phyloP scores from a whole-genome alignment of 2,329 filamentous ascomycete genomes.

The Trichoderma endophyticum region DNA sequence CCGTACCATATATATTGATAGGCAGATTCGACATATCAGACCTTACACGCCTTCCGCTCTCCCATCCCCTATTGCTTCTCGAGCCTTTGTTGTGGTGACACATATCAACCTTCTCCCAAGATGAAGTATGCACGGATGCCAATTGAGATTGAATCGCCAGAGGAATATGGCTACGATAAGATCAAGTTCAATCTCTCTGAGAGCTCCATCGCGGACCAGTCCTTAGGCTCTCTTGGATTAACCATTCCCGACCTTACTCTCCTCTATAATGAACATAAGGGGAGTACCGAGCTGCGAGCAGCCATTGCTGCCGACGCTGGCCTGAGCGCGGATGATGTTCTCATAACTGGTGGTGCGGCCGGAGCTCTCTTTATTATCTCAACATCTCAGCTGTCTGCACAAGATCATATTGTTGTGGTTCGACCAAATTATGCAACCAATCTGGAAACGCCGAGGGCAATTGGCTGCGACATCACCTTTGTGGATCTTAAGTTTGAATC shows the following conservation, averaged over 20 bases:
- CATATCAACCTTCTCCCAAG: neutral
- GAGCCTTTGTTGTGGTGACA: neutral
- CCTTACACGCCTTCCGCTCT: neutral
- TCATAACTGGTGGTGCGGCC: neutral
- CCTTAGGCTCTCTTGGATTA: slow-evolving; percentile 21
- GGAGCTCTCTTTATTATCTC: neutral
- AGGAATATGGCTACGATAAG: slow-evolving; percentile 24
- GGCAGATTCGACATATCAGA: neutral
- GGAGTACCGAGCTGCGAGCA: slow-evolving; percentile 22
- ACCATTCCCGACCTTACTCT: slow-evolving; percentile 23
- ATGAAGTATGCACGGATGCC: slow-evolving; percentile 28
- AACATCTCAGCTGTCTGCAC: neutral
- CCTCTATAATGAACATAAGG: slow-evolving; percentile 24
- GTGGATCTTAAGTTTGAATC: slow-evolving; percentile 24
- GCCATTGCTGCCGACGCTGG: slow-evolving; percentile 15
- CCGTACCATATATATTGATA: neutral
- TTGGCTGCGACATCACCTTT: slow-evolving; percentile 26
- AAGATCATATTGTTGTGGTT: neutral
- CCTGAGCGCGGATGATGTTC: slow-evolving; percentile 18
- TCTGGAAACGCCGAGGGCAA: slow-evolving; percentile 24
- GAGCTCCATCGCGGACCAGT: slow-evolving; percentile 26
- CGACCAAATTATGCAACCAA: slow-evolving; percentile 27
- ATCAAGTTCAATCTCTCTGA: slow-evolving; percentile 28
- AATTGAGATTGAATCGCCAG: slow-evolving; percentile 27
- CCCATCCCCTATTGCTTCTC: neutral